Conservation (phyloP, 345 rosid genomes). For the Populus nigra region DNA sequence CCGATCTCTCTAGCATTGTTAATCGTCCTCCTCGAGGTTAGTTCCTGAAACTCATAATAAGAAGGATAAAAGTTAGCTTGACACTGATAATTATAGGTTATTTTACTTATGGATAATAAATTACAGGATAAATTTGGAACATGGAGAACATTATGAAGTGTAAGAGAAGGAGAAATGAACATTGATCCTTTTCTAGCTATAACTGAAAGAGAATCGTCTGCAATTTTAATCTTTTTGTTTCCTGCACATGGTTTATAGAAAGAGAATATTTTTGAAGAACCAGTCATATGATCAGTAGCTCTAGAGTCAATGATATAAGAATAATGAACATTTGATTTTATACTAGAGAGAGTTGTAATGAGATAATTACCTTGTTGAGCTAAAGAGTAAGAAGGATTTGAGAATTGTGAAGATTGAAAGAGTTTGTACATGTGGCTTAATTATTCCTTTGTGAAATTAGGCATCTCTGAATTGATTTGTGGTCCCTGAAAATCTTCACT, state of each 20-base stretch:
- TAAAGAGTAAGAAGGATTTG: background rate
- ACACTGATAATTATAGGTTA: slow-evolving; percentile 1
- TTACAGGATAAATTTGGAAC: slow-evolving; percentile 1
- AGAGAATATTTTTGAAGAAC: background rate
- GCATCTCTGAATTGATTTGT: background rate
- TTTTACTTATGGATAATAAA: background rate
- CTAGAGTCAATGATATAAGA: too few species aligned
- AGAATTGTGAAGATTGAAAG: background rate
- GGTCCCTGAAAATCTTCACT: background rate
- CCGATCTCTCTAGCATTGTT: background rate
- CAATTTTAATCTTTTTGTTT: slow-evolving; percentile 3
- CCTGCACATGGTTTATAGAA: background rate
- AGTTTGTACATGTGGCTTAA: background rate
- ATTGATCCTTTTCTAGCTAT: background rate
- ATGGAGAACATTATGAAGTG: background rate
- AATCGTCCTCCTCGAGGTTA: background rate
- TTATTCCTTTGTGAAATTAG: background rate
- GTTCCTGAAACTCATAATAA: background rate
- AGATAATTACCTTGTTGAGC: background rate
- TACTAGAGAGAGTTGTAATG: background rate
- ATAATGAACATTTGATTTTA: too few species aligned
- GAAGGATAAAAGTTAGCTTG: background rate
- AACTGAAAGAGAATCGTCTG: background rate
- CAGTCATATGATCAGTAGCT: slow-evolving; percentile 4
- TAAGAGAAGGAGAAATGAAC: background rate